These are phyloP conservation scores for Favolaschia claudopus DNA, from an alignment of 768 basidiomycete genomes.

Conservation along the genomic window DNA sequence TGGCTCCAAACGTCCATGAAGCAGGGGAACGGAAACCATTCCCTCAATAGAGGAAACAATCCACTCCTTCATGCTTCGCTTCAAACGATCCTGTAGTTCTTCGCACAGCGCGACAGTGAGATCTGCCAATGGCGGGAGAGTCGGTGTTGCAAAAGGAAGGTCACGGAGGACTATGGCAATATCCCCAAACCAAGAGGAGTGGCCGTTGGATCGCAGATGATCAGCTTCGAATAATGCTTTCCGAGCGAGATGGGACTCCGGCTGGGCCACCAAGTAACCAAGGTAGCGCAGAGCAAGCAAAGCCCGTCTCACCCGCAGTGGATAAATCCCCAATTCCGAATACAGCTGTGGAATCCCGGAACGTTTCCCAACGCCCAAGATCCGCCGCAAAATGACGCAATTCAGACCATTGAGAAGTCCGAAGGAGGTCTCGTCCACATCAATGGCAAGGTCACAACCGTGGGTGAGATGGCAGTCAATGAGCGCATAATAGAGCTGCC, in stretches of 20 bases:
- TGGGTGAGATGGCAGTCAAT: conserved; percentile 25
- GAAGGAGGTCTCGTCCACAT: background rate
- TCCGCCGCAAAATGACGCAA: background rate
- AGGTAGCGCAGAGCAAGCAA: background rate
- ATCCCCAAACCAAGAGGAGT: background rate
- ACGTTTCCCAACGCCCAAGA: background rate
- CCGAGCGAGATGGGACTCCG: background rate
- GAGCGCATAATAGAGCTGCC: conserved; percentile 22
- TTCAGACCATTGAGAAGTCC: background rate
- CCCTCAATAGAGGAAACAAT: too few species aligned
- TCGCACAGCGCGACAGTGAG: background rate
- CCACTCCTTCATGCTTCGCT: background rate
- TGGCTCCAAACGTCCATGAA: background rate
- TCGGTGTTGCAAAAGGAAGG: background rate
- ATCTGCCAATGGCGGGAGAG: background rate
- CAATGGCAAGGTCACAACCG: conserved; percentile 12
- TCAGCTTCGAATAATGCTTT: background rate
- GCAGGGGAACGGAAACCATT: background rate
- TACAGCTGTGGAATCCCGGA: background rate
- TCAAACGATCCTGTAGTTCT: background rate
- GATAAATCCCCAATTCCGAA: background rate
- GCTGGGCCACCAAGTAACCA: background rate
- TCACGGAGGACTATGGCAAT: background rate
- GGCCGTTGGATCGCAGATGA: background rate
- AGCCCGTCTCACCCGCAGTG: background rate